These are phyloP conservation scores for Stephania yunnanensis DNA, from an alignment of 164 flowering plant species.

Conservation along the genomic window DNA sequence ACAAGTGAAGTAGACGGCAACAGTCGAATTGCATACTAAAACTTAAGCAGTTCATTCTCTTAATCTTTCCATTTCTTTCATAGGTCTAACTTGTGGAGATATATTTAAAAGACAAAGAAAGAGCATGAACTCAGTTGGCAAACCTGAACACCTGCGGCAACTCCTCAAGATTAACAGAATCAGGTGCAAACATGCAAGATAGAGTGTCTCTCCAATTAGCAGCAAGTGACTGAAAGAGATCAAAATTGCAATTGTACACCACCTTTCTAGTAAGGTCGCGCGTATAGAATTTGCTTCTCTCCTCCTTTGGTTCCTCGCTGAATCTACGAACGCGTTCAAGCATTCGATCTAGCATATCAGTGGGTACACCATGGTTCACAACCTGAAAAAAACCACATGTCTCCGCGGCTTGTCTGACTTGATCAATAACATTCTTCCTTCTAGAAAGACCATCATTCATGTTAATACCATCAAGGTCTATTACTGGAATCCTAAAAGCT, in stretches of 20 bases:
- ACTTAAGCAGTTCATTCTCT: too few relatives aligned
- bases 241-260: constrained; percentile 3
- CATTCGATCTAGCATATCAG: constrained; percentile 13
- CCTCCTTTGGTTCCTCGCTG: constrained; percentile 18
- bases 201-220: constrained; percentile 21
- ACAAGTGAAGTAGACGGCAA: too few relatives aligned
- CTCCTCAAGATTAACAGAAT: too few relatives aligned
- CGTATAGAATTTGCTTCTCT: neutral
- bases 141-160: too few relatives aligned
- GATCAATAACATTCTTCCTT: constrained; percentile 6
- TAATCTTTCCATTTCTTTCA: neutral
- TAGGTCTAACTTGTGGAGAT: too few relatives aligned
- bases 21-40: too few relatives aligned
- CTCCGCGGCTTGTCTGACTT: constrained; percentile 4
- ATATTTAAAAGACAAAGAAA: too few relatives aligned
- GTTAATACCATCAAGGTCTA: constrained; percentile 13
- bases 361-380: constrained; percentile 18
- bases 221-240: constrained; percentile 10
- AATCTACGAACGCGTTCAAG: constrained; percentile 8
- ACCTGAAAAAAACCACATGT: constrained; percentile 22
- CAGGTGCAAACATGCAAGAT: neutral
- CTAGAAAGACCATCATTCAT: neutral
- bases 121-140: too few relatives aligned
- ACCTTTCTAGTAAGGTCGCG: constrained; percentile 1
- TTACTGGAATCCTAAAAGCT: constrained; percentile 9